Evolutionary conservation across 2,329 filamentous ascomycete genomes (phyloP).

Genomic region (Aspergillus neotritici): DNA sequence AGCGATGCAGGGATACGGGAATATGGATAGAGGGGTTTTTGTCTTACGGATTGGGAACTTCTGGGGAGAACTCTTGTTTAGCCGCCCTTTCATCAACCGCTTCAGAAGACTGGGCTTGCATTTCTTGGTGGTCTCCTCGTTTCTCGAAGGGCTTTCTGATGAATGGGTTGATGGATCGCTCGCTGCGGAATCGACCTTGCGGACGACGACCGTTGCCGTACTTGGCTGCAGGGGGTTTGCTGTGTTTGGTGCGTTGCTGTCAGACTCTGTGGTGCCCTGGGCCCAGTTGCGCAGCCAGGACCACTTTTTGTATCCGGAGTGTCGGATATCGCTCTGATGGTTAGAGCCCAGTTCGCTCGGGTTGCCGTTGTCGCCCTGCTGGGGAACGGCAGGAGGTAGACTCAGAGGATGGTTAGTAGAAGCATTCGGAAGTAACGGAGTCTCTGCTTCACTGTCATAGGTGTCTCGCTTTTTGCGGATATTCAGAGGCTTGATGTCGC

Average conservation of each 20-base stretch:
- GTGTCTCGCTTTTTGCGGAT: constrained; percentile 44
- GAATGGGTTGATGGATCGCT: constrained; percentile 4
- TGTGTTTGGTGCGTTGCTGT: constrained; percentile 19
- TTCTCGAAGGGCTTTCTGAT: constrained; percentile 6
- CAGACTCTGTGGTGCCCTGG: constrained; percentile 22
- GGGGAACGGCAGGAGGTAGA: constrained; percentile 20
- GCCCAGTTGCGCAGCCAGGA: constrained; percentile 41
- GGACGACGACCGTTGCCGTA: constrained; percentile 22
- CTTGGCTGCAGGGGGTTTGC: constrained; percentile 20
- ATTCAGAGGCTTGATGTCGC: constrained; percentile 48
- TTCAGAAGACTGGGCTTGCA: constrained; percentile 47
- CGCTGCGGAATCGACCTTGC: constrained; percentile 17
- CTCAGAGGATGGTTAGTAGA: not conserved
- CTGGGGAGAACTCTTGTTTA: constrained; percentile 27
- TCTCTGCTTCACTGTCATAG: not conserved
- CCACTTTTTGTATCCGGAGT: constrained; percentile 39
- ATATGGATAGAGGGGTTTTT: constrained; percentile 16
- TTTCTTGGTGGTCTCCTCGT: constrained; percentile 16
- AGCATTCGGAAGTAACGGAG: no score
- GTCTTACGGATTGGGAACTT: constrained; percentile 36
- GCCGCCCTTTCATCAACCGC: constrained; percentile 48
- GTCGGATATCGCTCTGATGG: constrained; percentile 28
- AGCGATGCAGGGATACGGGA: not conserved
- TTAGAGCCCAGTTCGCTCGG: constrained; percentile 39
- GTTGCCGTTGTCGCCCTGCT: constrained; percentile 16